These are phyloP conservation scores for Saccharomycopsis fodiens DNA, from an alignment of 805 yeast genomes.

Conservation along the genomic window DNA sequence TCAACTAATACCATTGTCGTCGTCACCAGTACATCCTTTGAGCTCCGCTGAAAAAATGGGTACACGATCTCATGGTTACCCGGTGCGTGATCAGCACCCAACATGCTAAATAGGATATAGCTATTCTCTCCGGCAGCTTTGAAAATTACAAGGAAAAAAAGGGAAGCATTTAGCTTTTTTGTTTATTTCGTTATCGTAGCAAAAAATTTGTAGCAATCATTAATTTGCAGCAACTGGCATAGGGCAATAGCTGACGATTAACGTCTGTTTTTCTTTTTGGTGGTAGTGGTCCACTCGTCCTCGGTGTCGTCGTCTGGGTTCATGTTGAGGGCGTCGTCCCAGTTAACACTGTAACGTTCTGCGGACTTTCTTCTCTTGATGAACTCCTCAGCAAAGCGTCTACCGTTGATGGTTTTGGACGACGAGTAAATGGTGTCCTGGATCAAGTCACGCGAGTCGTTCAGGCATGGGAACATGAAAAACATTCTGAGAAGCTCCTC, in stretches of 20 bases:
- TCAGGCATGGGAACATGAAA: slow-evolving; percentile 67
- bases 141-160: not conserved
- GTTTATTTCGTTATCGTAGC: not conserved
- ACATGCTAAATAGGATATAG: too few species aligned
- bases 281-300: slow-evolving; percentile 39
- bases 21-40: too few species aligned
- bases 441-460: slow-evolving; percentile 76
- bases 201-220: not conserved
- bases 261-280: slow-evolving; percentile 18
- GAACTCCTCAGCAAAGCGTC: slow-evolving; percentile 89
- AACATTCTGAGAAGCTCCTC: slow-evolving; percentile 77
- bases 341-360: slow-evolving; percentile 53
- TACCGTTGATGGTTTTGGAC: slow-evolving; percentile 87
- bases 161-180: not conserved
- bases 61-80: too few species aligned
- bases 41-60: too few species aligned
- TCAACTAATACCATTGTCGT: slow-evolving; percentile 37
- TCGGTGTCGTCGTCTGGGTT: slow-evolving; percentile 35
- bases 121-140: too few species aligned
- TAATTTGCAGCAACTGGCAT: not conserved
- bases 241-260: not conserved
- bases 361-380: slow-evolving; percentile 67
- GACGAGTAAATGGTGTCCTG: slow-evolving; percentile 88
- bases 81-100: not conserved
- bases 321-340: slow-evolving; percentile 64